Percentiles rank a stretch among this genome's conserved stretches.
Evolutionary conservation across 1,284 basidiomycete genomes (phyloP).

Genomic region (Tremellales sp.): DNA sequence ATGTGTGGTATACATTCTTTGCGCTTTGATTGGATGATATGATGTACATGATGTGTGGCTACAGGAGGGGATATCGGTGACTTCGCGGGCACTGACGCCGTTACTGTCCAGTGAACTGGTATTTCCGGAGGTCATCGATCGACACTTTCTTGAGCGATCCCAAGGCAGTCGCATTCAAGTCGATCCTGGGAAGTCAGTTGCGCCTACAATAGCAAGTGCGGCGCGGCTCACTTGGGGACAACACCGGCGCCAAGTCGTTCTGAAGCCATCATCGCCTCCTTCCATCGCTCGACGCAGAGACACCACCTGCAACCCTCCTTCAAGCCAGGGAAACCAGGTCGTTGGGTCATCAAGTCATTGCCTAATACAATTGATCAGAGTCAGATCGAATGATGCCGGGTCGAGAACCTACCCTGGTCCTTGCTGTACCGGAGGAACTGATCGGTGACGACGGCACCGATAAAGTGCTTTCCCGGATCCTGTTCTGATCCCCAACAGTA

Average conservation of each 20-base stretch:
- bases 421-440: constrained; percentile 45
- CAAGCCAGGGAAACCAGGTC: constrained; percentile 36
- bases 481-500: constrained; percentile 36
- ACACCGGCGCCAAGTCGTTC: constrained; percentile 33
- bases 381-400: neutral
- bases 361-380: constrained; percentile 14
- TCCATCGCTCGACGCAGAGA: constrained; percentile 47
- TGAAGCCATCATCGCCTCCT: constrained; percentile 44
- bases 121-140: constrained; percentile 38
- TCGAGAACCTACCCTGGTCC: constrained; percentile 24
- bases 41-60: no score
- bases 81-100: no score
- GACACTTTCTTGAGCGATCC: constrained; percentile 32
- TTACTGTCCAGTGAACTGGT: constrained; percentile 22
- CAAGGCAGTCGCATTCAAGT: constrained; percentile 39
- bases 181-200: constrained; percentile 26
- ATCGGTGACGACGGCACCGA: constrained; percentile 39
- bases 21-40: no score
- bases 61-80: no score
- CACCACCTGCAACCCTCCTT: constrained; percentile 46
- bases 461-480: constrained; percentile 40
- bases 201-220: neutral
- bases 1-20: constrained; percentile 17
- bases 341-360: constrained; percentile 40
- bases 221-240: constrained; percentile 33